These are phyloP conservation scores for Terfezia boudieri DNA, from an alignment of 495 filamentous ascomycete genomes.

Conservation along the genomic window DNA sequence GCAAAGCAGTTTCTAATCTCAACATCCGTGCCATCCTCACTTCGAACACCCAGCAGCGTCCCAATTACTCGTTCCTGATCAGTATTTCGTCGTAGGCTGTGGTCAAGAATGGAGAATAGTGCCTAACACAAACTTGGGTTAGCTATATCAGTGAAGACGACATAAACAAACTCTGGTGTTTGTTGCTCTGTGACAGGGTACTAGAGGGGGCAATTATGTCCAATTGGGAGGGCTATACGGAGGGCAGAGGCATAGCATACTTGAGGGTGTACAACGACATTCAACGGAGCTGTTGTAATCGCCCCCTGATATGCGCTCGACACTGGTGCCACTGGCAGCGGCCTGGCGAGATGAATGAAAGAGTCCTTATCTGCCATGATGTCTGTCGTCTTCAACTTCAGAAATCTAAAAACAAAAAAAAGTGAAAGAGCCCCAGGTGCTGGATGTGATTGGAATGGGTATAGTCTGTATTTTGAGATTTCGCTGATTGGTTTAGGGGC, in stretches of 20 bases:
- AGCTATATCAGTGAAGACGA: too few relatives aligned
- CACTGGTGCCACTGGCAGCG: slow-evolving; percentile 56
- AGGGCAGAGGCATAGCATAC: slow-evolving; percentile 27
- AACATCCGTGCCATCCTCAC: slow-evolving; percentile 88
- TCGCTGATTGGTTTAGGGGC: too few relatives aligned
- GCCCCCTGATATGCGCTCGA: slow-evolving; percentile 28
- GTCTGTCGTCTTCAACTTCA: slow-evolving; percentile 7
- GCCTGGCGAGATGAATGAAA: slow-evolving; percentile 85
- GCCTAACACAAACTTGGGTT: slow-evolving; percentile 30
- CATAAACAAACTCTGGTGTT: too few relatives aligned
- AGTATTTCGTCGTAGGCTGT: slow-evolving; percentile 70
- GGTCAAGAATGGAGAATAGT: slow-evolving; percentile 90
- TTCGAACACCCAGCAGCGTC: slow-evolving; percentile 73
- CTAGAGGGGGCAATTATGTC: slow-evolving; percentile 1
- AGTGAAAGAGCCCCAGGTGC: too few relatives aligned
- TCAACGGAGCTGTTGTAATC: slow-evolving; percentile 58
- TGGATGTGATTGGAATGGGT: too few relatives aligned
- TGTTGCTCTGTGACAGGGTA: too few relatives aligned
- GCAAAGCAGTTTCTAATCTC: slow-evolving; percentile 91
- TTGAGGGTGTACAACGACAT: slow-evolving; percentile 86
- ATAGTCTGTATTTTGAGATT: too few relatives aligned
- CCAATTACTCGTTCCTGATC: slow-evolving; percentile 91
- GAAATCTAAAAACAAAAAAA: too few relatives aligned
- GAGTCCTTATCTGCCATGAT: slow-evolving; percentile 68
- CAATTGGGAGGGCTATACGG: background rate